A percentile compares a stretch with the other conserved stretches of the same genome.
Evolutionary conservation across 2,329 filamentous ascomycete species (phyloP).

Genomic region (Diaporthe sp.): DNA sequence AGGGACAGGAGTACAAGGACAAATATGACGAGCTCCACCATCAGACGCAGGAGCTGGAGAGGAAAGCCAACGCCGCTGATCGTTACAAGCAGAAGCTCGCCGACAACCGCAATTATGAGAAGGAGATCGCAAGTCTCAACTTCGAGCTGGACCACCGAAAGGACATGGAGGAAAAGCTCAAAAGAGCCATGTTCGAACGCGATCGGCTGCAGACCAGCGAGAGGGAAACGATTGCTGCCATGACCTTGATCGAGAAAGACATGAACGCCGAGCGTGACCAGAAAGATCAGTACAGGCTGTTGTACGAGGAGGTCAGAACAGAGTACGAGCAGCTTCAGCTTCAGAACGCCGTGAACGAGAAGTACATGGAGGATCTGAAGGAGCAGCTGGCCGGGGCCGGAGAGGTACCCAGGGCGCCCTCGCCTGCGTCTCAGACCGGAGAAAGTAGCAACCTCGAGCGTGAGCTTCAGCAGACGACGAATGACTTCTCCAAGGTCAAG

Average conservation of each 20-base stretch:
- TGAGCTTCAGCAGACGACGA: slow-evolving; percentile 66
- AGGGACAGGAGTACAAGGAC: slow-evolving; percentile 67
- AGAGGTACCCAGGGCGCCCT: slow-evolving; percentile 34
- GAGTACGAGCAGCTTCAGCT: slow-evolving; percentile 57
- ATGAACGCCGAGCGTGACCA: slow-evolving; percentile 45
- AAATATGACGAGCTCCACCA: slow-evolving; percentile 71
- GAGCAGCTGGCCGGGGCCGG: slow-evolving; percentile 65
- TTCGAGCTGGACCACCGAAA: slow-evolving; percentile 63
- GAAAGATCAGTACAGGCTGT: slow-evolving; percentile 44
- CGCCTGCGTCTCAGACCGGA: slow-evolving; percentile 26
- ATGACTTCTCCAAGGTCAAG: slow-evolving; percentile 42
- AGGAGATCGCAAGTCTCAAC: slow-evolving; percentile 67
- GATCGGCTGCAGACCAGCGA: slow-evolving; percentile 49
- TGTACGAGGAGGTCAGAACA: slow-evolving; percentile 51
- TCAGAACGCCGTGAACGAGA: slow-evolving; percentile 62
- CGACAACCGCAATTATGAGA: slow-evolving; percentile 65
- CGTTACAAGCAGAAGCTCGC: slow-evolving; percentile 74
- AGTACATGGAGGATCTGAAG: slow-evolving; percentile 69
- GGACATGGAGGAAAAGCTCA: slow-evolving; percentile 50
- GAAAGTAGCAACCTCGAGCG: slow-evolving; percentile 64
- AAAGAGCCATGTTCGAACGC: slow-evolving; percentile 43
- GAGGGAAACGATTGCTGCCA: slow-evolving; percentile 47
- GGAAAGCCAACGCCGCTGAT: slow-evolving; percentile 74
- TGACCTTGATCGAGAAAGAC: slow-evolving; percentile 42
- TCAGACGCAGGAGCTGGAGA: slow-evolving; percentile 69